Evolutionary conservation across 495 filamentous ascomycete genomes (phyloP), one percentile per base, ranked within the genome.

Genomic region (Aspergillus diversus): DNA sequence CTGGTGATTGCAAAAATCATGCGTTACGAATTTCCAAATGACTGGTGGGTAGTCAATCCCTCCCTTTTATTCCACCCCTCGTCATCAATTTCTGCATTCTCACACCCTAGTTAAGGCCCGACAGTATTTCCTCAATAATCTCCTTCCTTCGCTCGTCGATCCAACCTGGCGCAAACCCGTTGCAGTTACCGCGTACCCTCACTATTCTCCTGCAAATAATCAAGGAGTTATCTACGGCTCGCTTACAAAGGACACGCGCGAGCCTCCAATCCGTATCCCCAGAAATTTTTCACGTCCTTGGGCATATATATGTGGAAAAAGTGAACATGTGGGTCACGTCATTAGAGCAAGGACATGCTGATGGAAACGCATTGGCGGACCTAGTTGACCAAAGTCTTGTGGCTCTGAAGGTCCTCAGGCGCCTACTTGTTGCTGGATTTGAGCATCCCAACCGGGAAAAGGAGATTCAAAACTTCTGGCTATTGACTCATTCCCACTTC

Each of bases 1-100:
- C 81, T 99, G 54, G 87, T 93, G 59, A 81, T 92, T 50, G 89
- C 92, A 8, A 99, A 97, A 74, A 88, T 98, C 35, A 84, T 92
- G 48, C 83, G 95, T 17, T 88, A 90, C 69, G 95, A 97, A 67
- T 98, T 90, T 73, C 95, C 95, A 4, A 77, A 82, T 53, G 91
- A 94, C 17, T 99, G 95, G 92, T 80, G 75, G 49, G 68, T 33
- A 48, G 49, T 17, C 3, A 11, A 27, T 0, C n/a, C 37, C 17
- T 3, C 0, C 21, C 21, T 15, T 27, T 13, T 11, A 16, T 27
- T 50, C 9, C 31, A 32, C 21, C 15, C 33, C 9, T 56, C 37
- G 8, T 5, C 39, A n/a, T 43, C 39, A 43, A 11, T 27, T 27
- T 50, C 16, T 50, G n/a, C 15, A 17, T 49, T 53, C 63, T 71